Conservation (phyloP, 2,329 filamentous ascomycete species). For the Fusarium torreyae region DNA sequence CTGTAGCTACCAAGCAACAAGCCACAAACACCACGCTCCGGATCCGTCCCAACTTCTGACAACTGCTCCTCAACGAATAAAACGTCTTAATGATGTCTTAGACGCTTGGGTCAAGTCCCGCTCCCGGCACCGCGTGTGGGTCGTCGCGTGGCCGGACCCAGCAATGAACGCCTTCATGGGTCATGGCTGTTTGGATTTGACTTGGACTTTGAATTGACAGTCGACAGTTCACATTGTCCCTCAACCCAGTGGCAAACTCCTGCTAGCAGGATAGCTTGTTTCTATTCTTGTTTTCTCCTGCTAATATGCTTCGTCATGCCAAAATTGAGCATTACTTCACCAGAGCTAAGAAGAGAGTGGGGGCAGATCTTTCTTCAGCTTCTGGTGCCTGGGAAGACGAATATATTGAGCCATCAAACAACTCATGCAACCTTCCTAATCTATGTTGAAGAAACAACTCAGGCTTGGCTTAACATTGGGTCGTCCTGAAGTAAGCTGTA, state of each 20-base stretch:
- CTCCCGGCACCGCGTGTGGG: slow-evolving; percentile 45
- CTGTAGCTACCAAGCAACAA: too few species aligned
- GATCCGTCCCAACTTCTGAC: slow-evolving; percentile 47
- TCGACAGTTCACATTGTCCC: slow-evolving; percentile 31
- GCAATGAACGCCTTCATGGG: slow-evolving; percentile 39
- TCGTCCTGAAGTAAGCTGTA: slow-evolving; percentile 34
- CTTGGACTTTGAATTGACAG: slow-evolving; percentile 40
- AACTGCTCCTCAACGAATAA: slow-evolving; percentile 38
- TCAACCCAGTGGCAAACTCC: slow-evolving; percentile 30
- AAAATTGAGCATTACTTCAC: neutral
- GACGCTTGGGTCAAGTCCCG: slow-evolving; percentile 46
- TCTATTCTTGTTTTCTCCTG: slow-evolving; percentile 3
- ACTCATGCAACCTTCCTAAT: slow-evolving; percentile 5
- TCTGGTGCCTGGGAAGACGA: neutral
- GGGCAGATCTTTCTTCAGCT: slow-evolving; percentile 1
- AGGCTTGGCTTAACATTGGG: slow-evolving; percentile 30
- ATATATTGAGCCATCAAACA: neutral
- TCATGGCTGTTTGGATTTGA: slow-evolving; percentile 40
- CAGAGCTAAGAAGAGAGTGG: neutral
- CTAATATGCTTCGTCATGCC: neutral
- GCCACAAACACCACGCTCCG: slow-evolving; percentile 29
- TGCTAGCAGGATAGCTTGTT: neutral
- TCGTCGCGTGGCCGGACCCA: slow-evolving; percentile 50
- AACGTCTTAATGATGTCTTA: slow-evolving; percentile 37
- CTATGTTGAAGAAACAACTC: slow-evolving; percentile 8